Evolutionary conservation across 495 filamentous ascomycete genomes (phyloP), one percentile per base, ranked within the genome.

Genomic region (Umbilicaria muhlenbergii): DNA sequence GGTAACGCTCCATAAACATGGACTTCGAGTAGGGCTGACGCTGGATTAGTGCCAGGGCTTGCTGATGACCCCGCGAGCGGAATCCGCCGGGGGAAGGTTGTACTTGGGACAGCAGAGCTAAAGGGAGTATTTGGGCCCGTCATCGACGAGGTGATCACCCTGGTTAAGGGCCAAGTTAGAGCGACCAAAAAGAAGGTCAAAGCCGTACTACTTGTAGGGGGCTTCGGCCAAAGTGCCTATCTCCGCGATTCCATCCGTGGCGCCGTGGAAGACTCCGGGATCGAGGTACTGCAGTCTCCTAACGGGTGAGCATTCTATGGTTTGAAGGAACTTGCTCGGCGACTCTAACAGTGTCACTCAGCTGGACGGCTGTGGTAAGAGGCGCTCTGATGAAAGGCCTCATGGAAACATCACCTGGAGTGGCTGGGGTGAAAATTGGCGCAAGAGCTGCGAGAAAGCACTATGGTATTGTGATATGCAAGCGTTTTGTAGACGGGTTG

Each of bases 191-290:
- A 41, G 19, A 33, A 34, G 3, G 46, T 64, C 14, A 58, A 52
- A 43, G 76, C 76, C n/a, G 76, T 82, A 44, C 67, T 81, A 43
- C 57, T 82, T 16, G 77, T 81, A 11, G 78, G 78, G 37, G 78
- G 78, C 12, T 82, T 82, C 53, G 78, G 78, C 0, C 74, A 80
- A 54, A 77, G 68, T 49, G 70, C 76, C 34, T 82, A 78, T 56
- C 69, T 82, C 5, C 51, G 50, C 11, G 50, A 55, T 4, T 14
- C 38, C 5, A 43, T 55, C 28, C 34, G 38, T 12, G 10, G 37
- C 3, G 47, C 34, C 3, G n/a, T 51, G n/a, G 43, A 38, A 11
- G 34, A 39, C 3, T 41, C 45, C 18, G 51, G 47, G 0, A 47
- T 56, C 3, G 43, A 47, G 24, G 49, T 56, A 5, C 41, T 53